These are phyloP conservation scores for Cryphonectria naterciae DNA, from an alignment of 2,329 filamentous ascomycete genomes.

Conservation along the genomic window DNA sequence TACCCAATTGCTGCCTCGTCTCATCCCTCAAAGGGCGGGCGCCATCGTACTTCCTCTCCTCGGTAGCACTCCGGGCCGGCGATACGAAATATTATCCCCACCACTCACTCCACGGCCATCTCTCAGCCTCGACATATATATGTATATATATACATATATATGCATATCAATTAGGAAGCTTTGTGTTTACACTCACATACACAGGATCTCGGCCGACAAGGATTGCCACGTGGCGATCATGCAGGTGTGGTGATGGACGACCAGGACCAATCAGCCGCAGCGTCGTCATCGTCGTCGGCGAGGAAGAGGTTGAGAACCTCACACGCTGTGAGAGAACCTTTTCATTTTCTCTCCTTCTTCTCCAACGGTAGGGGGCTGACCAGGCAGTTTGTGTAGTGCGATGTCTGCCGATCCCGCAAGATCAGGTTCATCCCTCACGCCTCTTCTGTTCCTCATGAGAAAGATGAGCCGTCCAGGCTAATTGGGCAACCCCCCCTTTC, in stretches of 20 bases:
- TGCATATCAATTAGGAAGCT: neutral
- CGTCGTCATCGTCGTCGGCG: constrained; percentile 36
- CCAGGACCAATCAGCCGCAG: constrained; percentile 22
- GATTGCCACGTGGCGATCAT: constrained; percentile 10
- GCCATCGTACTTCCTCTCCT: neutral
- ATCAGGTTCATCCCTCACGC: constrained; percentile 43
- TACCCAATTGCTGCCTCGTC: neutral
- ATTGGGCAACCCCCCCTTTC: constrained; percentile 10
- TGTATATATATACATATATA: too few relatives aligned
- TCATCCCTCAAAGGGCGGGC: neutral
- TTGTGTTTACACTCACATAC: neutral
- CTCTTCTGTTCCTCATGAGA: neutral
- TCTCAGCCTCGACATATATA: neutral
- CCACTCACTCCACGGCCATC: neutral
- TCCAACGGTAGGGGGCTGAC: constrained; percentile 5
- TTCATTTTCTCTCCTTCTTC: neutral
- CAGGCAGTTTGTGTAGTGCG: constrained; percentile 43
- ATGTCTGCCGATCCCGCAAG: constrained; percentile 51
- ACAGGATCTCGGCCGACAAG: constrained; percentile 5
- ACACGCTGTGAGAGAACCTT: constrained; percentile 42
- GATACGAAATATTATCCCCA: neutral
- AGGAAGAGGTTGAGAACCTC: constrained; percentile 48
- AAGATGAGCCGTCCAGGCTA: constrained; percentile 10
- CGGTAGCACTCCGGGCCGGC: neutral
- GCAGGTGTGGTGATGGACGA: constrained; percentile 32